A percentile compares a stretch with the other conserved stretches of the same genome.
Conservation (phyloP, 164 flowering plant genomes). For the Protea cynaroides region DNA sequence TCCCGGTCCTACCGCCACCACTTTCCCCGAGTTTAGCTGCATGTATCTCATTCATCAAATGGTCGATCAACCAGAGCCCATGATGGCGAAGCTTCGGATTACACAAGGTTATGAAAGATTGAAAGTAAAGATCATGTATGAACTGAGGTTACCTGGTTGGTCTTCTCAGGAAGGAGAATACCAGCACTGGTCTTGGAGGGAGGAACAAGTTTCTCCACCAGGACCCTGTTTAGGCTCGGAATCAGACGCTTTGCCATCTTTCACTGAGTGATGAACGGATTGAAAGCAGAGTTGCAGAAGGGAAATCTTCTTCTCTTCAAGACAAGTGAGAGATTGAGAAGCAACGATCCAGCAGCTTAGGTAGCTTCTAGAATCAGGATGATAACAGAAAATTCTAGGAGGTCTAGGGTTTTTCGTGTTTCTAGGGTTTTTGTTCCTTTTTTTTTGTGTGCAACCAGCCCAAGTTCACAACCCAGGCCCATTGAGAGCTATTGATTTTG, state of each 20-base stretch:
- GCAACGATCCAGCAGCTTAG: too few species aligned
- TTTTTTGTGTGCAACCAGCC: too few species aligned
- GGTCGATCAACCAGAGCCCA: neutral
- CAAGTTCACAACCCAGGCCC: too few species aligned
- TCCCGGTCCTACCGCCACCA: constrained; percentile 59
- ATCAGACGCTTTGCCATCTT: constrained; percentile 62
- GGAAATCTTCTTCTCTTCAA: too few species aligned
- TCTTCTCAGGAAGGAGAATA: constrained; percentile 61
- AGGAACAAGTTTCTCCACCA: constrained; percentile 58
- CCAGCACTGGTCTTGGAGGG: constrained; percentile 63
- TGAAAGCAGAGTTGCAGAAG: too few species aligned
- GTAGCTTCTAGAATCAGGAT: neutral
- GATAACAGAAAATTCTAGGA: neutral
- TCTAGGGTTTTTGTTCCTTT: neutral
- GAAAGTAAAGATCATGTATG: too few species aligned
- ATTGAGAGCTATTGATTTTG: too few species aligned
- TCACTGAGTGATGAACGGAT: too few species aligned
- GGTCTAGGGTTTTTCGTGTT: neutral
- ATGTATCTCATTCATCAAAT: neutral
- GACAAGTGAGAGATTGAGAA: too few species aligned
- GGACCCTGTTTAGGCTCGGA: constrained; percentile 56
- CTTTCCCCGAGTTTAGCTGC: constrained; percentile 60
- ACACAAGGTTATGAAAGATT: too few species aligned
- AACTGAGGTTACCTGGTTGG: constrained; percentile 36
- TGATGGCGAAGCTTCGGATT: neutral